Evolutionary conservation across 495 filamentous ascomycete species (phyloP).

Genomic region (Penicillium flavigenum): DNA sequence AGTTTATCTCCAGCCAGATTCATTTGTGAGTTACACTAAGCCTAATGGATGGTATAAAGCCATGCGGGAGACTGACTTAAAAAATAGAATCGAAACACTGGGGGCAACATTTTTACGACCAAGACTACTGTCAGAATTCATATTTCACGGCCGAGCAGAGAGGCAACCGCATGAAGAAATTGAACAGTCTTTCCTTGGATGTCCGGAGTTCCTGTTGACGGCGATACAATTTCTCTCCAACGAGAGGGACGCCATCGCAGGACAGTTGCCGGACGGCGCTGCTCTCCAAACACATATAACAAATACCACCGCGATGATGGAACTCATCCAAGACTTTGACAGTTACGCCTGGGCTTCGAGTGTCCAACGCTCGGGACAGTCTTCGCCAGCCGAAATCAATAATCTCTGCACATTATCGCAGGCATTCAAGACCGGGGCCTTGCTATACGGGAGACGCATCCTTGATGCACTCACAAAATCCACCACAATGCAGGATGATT

Average conservation of each 20-base stretch:
- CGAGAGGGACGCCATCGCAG: slow-evolving; percentile 34
- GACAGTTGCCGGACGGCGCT: background rate
- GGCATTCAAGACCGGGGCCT: slow-evolving; percentile 33
- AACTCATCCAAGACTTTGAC: slow-evolving; percentile 33
- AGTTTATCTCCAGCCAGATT: slow-evolving; percentile 33
- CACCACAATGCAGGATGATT: slow-evolving; percentile 26
- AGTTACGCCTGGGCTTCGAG: slow-evolving; percentile 34
- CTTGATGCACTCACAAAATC: slow-evolving; percentile 27
- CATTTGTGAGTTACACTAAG: slow-evolving; percentile 20
- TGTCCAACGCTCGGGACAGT: slow-evolving; percentile 33
- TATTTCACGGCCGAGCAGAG: slow-evolving; percentile 16
- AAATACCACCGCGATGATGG: slow-evolving; percentile 21
- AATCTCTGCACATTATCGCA: slow-evolving; percentile 28
- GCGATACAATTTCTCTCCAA: slow-evolving; percentile 36
- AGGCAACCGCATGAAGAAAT: slow-evolving; percentile 26
- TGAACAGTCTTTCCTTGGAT: slow-evolving; percentile 44
- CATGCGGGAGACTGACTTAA: slow-evolving; percentile 2
- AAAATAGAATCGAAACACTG: slow-evolving; percentile 40
- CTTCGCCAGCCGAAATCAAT: slow-evolving; percentile 22
- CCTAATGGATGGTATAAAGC: background rate
- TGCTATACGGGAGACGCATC: slow-evolving; percentile 37
- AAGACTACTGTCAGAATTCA: slow-evolving; percentile 34
- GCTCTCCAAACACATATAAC: slow-evolving; percentile 12
- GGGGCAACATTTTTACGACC: slow-evolving; percentile 46
- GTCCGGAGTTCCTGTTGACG: slow-evolving; percentile 38